These are phyloP conservation scores for Lachnellula suecica DNA, from an alignment of 2,329 filamentous ascomycete species.

Conservation along the genomic window DNA sequence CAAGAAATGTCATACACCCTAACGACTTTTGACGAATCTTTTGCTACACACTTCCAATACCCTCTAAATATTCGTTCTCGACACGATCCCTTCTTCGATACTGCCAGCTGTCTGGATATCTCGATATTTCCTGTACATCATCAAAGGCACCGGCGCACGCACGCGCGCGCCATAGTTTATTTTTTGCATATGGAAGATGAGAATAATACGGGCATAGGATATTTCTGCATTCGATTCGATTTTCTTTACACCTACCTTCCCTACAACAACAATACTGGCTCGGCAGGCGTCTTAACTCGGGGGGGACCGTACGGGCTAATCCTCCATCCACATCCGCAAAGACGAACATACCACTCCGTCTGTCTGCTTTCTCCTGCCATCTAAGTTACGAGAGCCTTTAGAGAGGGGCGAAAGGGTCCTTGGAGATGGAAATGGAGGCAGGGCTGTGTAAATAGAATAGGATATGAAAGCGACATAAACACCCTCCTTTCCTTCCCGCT, in stretches of 20 bases:
- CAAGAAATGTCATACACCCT: background rate
- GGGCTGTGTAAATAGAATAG: no score
- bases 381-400: no score
- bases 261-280: background rate
- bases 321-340: no score
- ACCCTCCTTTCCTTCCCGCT: no score
- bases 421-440: no score
- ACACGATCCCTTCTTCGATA: background rate
- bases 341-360: no score
- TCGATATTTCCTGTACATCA: background rate
- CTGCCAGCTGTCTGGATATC: background rate
- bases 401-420: no score
- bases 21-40: conserved; percentile 3
- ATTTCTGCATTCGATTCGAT: background rate
- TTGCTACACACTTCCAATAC: conserved; percentile 3
- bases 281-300: background rate
- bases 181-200: background rate
- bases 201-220: background rate
- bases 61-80: background rate
- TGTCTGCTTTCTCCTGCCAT: no score
- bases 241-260: background rate
- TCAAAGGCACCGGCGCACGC: background rate
- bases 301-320: no score
- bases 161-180: background rate
- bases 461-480: no score